phyloP scores from a whole-genome alignment of 1,284 basidiomycete genomes.

The Pseudozyma flocculosa region DNA sequence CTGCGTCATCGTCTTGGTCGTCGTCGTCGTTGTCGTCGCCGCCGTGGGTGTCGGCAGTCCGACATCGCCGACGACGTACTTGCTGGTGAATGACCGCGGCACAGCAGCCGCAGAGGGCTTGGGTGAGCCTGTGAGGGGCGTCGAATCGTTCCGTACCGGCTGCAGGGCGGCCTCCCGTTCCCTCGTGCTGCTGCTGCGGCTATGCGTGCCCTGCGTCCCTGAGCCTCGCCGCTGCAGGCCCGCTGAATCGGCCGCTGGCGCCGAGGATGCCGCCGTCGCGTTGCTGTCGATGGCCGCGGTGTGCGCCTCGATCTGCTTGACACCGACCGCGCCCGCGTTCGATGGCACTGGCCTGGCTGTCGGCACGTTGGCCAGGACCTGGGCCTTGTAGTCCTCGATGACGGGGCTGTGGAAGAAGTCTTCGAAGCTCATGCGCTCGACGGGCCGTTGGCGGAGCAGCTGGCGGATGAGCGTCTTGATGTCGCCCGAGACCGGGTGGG shows the following conservation, averaged over 20 bases:
- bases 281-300: neutral
- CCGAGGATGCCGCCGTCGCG: too few species aligned
- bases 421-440: conserved; percentile 83
- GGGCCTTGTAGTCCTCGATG: conserved; percentile 32
- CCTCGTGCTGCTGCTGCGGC: neutral
- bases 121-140: too few species aligned
- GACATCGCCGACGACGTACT: conserved; percentile 35
- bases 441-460: conserved; percentile 79
- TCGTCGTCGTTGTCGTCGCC: too few species aligned
- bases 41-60: neutral
- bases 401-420: conserved; percentile 74
- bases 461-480: conserved; percentile 83
- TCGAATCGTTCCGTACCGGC: too few species aligned
- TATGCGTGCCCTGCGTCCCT: too few species aligned
- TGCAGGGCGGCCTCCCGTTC: neutral
- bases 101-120: conserved; percentile 7
- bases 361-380: neutral
- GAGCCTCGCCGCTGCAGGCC: too few species aligned
- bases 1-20: too few species aligned
- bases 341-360: too few species aligned
- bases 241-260: too few species aligned
- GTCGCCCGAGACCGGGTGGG: conserved; percentile 69
- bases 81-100: conserved; percentile 27
- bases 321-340: neutral
- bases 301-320: neutral